phyloP scores from a whole-genome alignment of 805 yeast genomes.

The Metschnikowia henanensis region DNA sequence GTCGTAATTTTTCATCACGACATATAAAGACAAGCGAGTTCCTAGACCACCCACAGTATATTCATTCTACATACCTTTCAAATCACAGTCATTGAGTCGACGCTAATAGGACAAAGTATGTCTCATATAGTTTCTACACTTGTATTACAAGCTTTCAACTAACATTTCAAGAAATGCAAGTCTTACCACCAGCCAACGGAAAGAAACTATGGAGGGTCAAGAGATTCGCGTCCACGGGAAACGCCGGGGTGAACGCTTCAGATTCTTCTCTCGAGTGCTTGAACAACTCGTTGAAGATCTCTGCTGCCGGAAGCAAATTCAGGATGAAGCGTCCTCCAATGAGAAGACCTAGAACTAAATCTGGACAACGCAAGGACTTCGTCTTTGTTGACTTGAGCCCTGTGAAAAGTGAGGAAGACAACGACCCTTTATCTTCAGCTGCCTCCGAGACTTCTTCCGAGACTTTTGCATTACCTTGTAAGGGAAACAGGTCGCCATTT shows the following conservation, averaged over 20 bases:
- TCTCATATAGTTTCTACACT: too few species aligned
- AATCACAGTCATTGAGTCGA: too few species aligned
- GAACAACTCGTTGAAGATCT: conserved; percentile 41
- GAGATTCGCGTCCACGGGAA: conserved; percentile 22
- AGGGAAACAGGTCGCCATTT: conserved; percentile 11
- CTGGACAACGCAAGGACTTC: conserved; percentile 46
- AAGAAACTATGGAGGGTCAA: conserved; percentile 47
- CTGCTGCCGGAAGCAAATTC: conserved; percentile 39
- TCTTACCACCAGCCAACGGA: conserved; percentile 45
- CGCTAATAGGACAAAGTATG: too few species aligned
- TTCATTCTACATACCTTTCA: too few species aligned
- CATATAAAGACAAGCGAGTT: not conserved
- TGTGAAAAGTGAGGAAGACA: conserved; percentile 29
- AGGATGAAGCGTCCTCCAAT: conserved; percentile 39
- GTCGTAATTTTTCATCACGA: not conserved
- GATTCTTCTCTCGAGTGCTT: conserved; percentile 38
- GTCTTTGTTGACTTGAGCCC: conserved; percentile 48
- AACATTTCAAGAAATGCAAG: conserved; percentile 16
- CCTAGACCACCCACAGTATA: not conserved
- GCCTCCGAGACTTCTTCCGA: conserved; percentile 20
- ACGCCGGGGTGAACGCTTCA: conserved; percentile 14
- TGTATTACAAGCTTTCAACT: not conserved
- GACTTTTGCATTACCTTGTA: conserved; percentile 11
- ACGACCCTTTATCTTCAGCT: conserved; percentile 22
- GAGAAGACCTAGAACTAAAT: conserved; percentile 44